Evolutionary conservation across 441 rosid genomes (phyloP), one percentile per base, ranked within the genome.

Genomic region (Gossypium gossypioides): DNA sequence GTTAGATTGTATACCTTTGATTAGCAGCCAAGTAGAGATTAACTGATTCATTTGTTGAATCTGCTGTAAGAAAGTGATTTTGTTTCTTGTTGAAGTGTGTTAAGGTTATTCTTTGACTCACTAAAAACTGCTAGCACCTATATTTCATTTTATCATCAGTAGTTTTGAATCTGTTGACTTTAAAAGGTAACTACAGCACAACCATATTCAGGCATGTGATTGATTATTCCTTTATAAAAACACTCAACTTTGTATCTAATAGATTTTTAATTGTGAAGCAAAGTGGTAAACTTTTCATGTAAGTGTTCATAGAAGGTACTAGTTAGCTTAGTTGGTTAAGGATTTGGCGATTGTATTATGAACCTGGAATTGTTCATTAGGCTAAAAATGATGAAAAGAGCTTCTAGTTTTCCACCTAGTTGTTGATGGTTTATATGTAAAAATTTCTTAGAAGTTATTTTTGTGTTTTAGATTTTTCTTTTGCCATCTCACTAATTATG

Each of bases 401-500:
- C 18, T 24, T 24, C 29, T 25, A 46, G 55, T 24, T 57, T 76
- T 65, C 13, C 5, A 0, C 5, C 6, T 65, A 10, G 51, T 66
- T 37, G 9, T 66, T 66, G 57, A 2, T 24, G 21, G 57, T n/a
- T 46, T 44, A 44, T 22, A 19, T 1, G 9, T 24, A 46, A 4
- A 12, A 37, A 18, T 6, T 8, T 42, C 3, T 19, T 19, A 44
- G 15, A 44, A 44, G 55, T 44, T 42, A 22, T 44, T 65, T 44
- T 66, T 6, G 7, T 52, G 16, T 24, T 46, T 24, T 66, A 69
- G 46, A 37, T 46, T 12, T 46, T 24, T 24, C 21, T 42, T 42
- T 74, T 66, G n/a, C 22, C 46, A 51, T 72, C 76, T 83, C 48
- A 75, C 69, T 78, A 3, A 6, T 21, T 3, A 51, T 78, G 16